Percentiles rank a stretch among this genome's conserved stretches.
These are phyloP conservation scores for Aspergillus transmontanensis DNA, from an alignment of 2,329 filamentous ascomycete genomes.

Conservation along the genomic window DNA sequence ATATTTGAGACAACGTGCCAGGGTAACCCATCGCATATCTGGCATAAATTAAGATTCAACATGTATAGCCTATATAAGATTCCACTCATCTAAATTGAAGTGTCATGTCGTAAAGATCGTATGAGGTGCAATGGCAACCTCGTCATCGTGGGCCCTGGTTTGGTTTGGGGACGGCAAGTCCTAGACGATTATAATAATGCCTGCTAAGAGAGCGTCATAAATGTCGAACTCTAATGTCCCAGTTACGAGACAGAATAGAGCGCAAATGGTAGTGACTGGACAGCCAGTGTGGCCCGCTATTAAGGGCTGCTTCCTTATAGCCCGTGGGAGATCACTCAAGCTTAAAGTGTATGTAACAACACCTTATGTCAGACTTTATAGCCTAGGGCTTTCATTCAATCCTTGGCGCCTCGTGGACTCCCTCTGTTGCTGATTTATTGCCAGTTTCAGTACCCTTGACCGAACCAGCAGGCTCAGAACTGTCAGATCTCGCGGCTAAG, in stretches of 20 bases:
- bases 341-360: background rate
- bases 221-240: background rate
- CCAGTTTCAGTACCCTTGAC: background rate
- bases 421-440: background rate
- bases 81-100: background rate
- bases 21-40: background rate
- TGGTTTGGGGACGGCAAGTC: background rate
- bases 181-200: background rate
- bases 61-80: background rate
- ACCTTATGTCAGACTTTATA: background rate
- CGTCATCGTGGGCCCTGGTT: background rate
- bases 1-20: background rate
- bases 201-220: background rate
- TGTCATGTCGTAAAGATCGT: slow-evolving; percentile 4
- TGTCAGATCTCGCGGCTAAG: slow-evolving; percentile 1
- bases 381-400: background rate
- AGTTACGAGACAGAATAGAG: background rate
- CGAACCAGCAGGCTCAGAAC: background rate
- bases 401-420: background rate
- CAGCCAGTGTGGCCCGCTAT: background rate
- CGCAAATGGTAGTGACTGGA: background rate
- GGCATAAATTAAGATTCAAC: no score
- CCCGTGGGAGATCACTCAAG: background rate
- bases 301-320: background rate
- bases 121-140: background rate